Conservation (phyloP, 345 rosid genomes). For the Arabidopsis arenosa region DNA sequence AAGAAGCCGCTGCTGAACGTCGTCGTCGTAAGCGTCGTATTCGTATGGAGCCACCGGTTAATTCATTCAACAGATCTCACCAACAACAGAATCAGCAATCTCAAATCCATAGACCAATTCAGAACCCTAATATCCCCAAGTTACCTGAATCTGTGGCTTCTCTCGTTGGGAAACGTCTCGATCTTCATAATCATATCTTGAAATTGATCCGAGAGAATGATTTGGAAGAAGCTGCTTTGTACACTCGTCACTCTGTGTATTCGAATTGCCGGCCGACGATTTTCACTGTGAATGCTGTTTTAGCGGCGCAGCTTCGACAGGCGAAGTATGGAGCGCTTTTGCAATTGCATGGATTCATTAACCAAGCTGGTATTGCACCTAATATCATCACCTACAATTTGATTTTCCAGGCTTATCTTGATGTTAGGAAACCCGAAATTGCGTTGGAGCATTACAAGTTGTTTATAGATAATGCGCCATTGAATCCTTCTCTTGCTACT, state of each 20-base stretch:
- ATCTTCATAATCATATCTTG: constrained; percentile 79
- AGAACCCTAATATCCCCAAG: constrained; percentile 84
- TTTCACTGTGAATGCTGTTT: constrained; percentile 82
- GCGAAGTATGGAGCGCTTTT: constrained; percentile 74
- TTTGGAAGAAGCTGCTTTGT: constrained; percentile 88
- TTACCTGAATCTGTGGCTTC: constrained; percentile 78
- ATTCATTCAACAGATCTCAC: constrained; percentile 63
- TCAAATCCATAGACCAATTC: constrained; percentile 61
- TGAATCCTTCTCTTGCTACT: constrained; percentile 77
- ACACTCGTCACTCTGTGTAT: constrained; percentile 89
- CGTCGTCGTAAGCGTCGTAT: constrained; percentile 89
- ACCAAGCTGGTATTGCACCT: constrained; percentile 81
- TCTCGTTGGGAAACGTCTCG: constrained; percentile 78
- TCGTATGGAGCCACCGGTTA: constrained; percentile 83
- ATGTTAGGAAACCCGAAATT: constrained; percentile 77
- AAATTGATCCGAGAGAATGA: constrained; percentile 76
- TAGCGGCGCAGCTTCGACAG: constrained; percentile 85
- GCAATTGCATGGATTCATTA: constrained; percentile 76
- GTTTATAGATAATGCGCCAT: constrained; percentile 65
- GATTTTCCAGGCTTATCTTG: constrained; percentile 80
- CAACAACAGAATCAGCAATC: constrained; percentile 49
- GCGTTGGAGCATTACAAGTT: constrained; percentile 84
- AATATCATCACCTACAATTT: constrained; percentile 78
- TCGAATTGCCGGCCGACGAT: constrained; percentile 94
- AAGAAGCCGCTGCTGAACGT: constrained; percentile 93